These are phyloP conservation scores for Nakazawaea holstii DNA, from an alignment of 805 yeast species.

Conservation along the genomic window DNA sequence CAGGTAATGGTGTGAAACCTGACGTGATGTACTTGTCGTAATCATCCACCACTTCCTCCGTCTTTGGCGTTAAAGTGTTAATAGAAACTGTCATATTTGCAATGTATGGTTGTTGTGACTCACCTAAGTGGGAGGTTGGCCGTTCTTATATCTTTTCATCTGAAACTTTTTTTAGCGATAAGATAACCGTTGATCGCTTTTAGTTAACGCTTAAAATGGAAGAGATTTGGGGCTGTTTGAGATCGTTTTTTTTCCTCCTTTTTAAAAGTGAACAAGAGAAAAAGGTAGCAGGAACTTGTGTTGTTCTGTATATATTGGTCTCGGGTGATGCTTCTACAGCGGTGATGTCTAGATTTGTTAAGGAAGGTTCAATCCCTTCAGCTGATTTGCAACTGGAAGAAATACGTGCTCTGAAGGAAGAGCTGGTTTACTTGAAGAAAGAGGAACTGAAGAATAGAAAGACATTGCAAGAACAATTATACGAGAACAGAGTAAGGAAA, in stretches of 20 bases:
- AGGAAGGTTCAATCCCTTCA: conserved; percentile 16
- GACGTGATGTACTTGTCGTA: conserved; percentile 16
- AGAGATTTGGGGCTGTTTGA: no score
- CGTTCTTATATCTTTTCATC: no score
- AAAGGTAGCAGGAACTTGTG: conserved; percentile 1
- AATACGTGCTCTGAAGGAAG: conserved; percentile 13
- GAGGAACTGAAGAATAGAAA: conserved; percentile 26
- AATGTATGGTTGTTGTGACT: neutral
- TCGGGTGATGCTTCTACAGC: no score
- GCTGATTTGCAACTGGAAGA: conserved; percentile 16
- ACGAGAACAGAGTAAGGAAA: conserved; percentile 27
- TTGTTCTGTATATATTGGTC: no score
- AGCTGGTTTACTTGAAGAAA: conserved; percentile 15
- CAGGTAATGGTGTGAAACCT: conserved; percentile 21
- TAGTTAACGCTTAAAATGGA: neutral
- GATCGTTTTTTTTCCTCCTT: neutral
- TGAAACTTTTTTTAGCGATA: no score
- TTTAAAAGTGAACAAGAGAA: conserved; percentile 1
- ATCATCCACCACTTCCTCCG: conserved; percentile 9
- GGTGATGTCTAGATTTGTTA: conserved; percentile 15
- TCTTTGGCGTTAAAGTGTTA: neutral
- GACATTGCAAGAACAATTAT: conserved; percentile 35
- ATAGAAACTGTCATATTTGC: neutral
- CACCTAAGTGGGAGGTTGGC: no score
- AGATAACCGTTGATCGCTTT: neutral